A percentile compares a stretch with the other conserved stretches of the same genome.
Evolutionary conservation across 495 filamentous ascomycete species (phyloP).

Genomic region (Pseudomonodictys pantanalensis): DNA sequence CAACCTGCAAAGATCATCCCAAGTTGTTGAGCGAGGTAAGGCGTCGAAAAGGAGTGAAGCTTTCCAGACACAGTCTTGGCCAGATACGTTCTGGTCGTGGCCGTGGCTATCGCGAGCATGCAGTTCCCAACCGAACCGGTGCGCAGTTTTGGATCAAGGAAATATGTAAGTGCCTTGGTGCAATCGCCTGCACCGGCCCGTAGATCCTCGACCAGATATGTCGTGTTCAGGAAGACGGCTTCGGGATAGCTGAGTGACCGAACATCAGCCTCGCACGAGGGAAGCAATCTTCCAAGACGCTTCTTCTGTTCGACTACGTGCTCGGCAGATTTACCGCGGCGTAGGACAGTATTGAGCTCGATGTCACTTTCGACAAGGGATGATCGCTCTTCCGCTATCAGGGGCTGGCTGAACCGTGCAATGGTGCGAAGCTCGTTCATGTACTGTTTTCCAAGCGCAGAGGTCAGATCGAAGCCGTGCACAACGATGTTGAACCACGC

Average conservation of each 20-base stretch:
- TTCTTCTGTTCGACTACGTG: conserved; percentile 77
- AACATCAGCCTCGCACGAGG: conserved; percentile 71
- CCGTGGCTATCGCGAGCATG: conserved; percentile 79
- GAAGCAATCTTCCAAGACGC: conserved; percentile 66
- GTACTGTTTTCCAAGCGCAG: conserved; percentile 63
- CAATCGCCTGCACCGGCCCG: conserved; percentile 81
- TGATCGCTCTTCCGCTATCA: conserved; percentile 78
- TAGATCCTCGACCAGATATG: conserved; percentile 78
- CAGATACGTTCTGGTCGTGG: conserved; percentile 71
- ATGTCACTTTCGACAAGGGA: conserved; percentile 92
- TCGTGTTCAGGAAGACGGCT: conserved; percentile 84
- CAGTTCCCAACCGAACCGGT: conserved; percentile 74
- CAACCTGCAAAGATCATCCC: conserved; percentile 79
- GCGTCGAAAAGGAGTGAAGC: conserved; percentile 69
- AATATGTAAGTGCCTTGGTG: conserved; percentile 83
- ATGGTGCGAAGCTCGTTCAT: conserved; percentile 71
- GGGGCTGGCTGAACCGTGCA: conserved; percentile 77
- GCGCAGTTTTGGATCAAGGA: conserved; percentile 82
- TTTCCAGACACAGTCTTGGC: conserved; percentile 67
- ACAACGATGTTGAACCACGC: conserved; percentile 97
- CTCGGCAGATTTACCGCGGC: conserved; percentile 74
- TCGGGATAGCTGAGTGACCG: conserved; percentile 77
- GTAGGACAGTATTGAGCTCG: conserved; percentile 86
- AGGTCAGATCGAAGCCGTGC: conserved; percentile 79
- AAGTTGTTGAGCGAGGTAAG: conserved; percentile 83